phyloP scores from a whole-genome alignment of 257 asterid species.

The Penstemon davidsonii region DNA sequence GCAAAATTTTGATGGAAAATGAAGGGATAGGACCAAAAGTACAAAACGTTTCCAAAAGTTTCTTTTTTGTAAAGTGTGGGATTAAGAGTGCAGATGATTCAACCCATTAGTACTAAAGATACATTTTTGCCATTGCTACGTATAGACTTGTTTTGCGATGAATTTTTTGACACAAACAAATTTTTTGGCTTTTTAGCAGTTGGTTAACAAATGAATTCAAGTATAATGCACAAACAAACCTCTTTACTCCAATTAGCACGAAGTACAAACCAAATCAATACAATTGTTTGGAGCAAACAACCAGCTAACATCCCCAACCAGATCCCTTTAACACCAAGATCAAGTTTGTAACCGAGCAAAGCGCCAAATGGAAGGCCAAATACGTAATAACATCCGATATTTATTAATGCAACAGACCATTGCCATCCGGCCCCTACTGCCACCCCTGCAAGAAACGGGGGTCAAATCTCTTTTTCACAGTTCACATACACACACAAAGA shows the following conservation, averaged over 20 bases:
- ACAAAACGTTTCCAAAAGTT: no score
- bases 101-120: no score
- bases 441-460: constrained; percentile 53
- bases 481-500: not conserved
- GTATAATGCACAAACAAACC: constrained; percentile 32
- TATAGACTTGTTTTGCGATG: not conserved
- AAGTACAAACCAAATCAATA: constrained; percentile 37
- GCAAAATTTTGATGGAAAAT: not conserved
- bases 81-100: no score
- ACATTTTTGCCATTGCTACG: no score
- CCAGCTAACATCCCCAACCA: constrained; percentile 86
- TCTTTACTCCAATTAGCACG: constrained; percentile 66
- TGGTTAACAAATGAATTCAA: not conserved
- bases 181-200: no score
- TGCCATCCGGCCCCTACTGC: constrained; percentile 99
- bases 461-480: not conserved
- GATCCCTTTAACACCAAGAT: constrained; percentile 67
- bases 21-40: no score
- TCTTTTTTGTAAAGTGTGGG: no score
- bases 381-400: constrained; percentile 52
- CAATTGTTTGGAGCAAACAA: constrained; percentile 60
- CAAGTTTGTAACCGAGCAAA: constrained; percentile 60
- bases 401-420: constrained; percentile 63
- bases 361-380: constrained; percentile 87
- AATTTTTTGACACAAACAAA: not conserved